phyloP scores from a whole-genome alignment of 1,284 basidiomycete species.

The Ustilago tritici region DNA sequence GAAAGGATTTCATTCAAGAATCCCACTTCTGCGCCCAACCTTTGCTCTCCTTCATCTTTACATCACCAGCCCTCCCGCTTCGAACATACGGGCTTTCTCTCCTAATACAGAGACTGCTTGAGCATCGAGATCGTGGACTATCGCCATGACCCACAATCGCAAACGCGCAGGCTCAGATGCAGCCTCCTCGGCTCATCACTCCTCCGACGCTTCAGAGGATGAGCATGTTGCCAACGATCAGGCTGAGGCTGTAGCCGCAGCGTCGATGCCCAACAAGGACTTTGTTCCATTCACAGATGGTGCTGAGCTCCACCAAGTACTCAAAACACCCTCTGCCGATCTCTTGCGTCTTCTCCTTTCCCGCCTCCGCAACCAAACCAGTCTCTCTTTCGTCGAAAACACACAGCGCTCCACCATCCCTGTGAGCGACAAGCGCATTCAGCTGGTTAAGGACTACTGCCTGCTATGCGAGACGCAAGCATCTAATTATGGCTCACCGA shows the following conservation, averaged over 20 bases:
- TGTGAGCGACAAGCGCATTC: constrained; percentile 41
- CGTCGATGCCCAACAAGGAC: constrained; percentile 16
- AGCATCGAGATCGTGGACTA: neutral
- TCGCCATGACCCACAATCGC: constrained; percentile 38
- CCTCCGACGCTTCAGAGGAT: constrained; percentile 27
- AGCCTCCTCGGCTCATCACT: constrained; percentile 21
- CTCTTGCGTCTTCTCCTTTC: constrained; percentile 37
- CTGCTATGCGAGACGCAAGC: constrained; percentile 47
- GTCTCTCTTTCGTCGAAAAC: constrained; percentile 42
- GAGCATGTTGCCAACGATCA: constrained; percentile 16
- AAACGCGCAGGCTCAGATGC: constrained; percentile 41
- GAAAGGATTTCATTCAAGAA: no score
- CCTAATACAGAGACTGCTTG: neutral
- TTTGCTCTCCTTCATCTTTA: neutral
- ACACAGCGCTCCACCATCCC: constrained; percentile 40
- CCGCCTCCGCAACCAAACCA: constrained; percentile 41
- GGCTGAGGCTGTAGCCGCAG: constrained; percentile 6
- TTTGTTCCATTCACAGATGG: constrained; percentile 33
- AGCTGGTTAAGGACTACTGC: constrained; percentile 45
- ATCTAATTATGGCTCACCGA: constrained; percentile 25
- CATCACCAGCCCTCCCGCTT: neutral
- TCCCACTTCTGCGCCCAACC: no score
- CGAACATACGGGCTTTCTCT: neutral
- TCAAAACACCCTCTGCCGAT: constrained; percentile 49
- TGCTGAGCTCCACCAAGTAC: constrained; percentile 32